A percentile compares a stretch with the other conserved stretches of the same genome.
These are phyloP conservation scores for Rubia peregrina DNA, from an alignment of 305 asterid genomes.

Conservation along the genomic window DNA sequence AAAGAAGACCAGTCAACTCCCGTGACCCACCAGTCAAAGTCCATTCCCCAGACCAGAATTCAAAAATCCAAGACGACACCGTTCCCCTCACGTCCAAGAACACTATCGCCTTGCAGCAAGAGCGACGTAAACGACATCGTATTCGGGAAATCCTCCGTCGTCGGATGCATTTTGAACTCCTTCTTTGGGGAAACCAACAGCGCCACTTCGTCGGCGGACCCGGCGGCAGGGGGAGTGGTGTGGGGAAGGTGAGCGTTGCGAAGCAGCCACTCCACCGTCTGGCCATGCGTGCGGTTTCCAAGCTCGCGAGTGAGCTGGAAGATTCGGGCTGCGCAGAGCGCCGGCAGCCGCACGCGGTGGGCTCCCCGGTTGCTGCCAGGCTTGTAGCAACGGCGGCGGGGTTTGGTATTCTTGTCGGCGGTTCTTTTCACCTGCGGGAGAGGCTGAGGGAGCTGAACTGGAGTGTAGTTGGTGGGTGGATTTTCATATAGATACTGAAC, in stretches of 20 bases:
- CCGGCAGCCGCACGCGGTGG: constrained; percentile 25
- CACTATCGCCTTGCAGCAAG: constrained; percentile 14
- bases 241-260: constrained; percentile 13
- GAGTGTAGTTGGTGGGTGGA: background rate
- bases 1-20: constrained; percentile 5
- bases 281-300: constrained; percentile 27
- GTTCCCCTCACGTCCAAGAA: constrained; percentile 6
- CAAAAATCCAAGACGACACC: constrained; percentile 4
- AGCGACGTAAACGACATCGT: constrained; percentile 22
- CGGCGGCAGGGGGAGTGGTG: background rate
- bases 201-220: background rate
- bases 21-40: background rate
- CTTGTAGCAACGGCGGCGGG: constrained; percentile 5
- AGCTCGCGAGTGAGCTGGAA: constrained; percentile 30
- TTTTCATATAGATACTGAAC: background rate
- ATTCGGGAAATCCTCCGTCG: constrained; percentile 8
- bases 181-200: constrained; percentile 9
- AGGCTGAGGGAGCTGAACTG: constrained; percentile 7
- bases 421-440: constrained; percentile 1
- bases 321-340: constrained; percentile 26
- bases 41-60: background rate
- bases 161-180: constrained; percentile 10
- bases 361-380: constrained; percentile 2
- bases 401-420: background rate
- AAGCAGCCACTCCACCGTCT: constrained; percentile 29